phyloP scores from a whole-genome alignment of 2,329 filamentous ascomycete species.

The Colletotrichum somersetense region DNA sequence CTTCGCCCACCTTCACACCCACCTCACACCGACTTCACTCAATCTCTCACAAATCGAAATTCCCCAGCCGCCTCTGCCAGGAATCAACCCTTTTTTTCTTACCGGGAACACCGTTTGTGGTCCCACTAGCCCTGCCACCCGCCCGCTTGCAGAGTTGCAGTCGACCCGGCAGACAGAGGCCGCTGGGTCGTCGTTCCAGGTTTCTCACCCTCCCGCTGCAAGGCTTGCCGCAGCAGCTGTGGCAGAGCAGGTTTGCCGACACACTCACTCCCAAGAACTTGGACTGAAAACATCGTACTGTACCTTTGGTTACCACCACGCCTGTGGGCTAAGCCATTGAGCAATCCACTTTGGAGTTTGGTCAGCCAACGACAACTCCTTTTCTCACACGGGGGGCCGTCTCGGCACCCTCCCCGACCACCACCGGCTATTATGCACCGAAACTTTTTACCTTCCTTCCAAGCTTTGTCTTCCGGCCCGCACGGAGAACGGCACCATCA shows the following conservation, averaged over 20 bases:
- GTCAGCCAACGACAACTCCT: neutral
- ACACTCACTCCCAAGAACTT: neutral
- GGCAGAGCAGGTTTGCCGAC: conserved; percentile 21
- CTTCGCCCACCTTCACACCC: neutral
- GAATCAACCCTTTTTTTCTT: conserved; percentile 24
- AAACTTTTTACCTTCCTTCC: neutral
- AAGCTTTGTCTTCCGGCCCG: conserved; percentile 4
- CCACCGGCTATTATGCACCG: conserved; percentile 16
- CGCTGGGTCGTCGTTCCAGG: conserved; percentile 30
- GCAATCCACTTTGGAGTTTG: neutral
- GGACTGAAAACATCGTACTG: neutral
- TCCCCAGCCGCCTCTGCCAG: conserved; percentile 18
- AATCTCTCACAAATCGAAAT: neutral
- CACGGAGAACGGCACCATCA: conserved; percentile 17
- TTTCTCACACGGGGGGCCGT: neutral
- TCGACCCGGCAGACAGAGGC: conserved; percentile 25
- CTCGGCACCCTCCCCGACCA: conserved; percentile 12
- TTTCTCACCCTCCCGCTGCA: conserved; percentile 37
- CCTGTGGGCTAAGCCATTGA: conserved; percentile 20
- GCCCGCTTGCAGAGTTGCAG: conserved; percentile 35
- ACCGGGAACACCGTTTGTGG: conserved; percentile 24
- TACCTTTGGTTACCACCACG: neutral
- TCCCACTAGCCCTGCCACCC: conserved; percentile 28
- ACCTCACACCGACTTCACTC: neutral
- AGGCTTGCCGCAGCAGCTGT: conserved; percentile 17